Conservation (phyloP, 441 rosid species). For the Eutrema salsugineum region DNA sequence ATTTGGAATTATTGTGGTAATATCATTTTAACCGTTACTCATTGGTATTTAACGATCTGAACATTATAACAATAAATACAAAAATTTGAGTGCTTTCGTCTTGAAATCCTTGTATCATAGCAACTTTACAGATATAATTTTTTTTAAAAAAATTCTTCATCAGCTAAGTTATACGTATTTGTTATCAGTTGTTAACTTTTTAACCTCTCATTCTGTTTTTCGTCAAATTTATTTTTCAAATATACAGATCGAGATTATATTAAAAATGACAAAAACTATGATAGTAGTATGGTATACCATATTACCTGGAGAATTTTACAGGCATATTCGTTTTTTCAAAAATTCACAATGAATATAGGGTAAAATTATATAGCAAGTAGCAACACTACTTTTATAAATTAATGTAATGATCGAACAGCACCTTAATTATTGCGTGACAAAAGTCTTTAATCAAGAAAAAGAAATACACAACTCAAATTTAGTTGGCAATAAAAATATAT, state of each 20-base stretch:
- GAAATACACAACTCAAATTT: background rate
- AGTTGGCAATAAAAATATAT: background rate
- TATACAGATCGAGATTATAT: background rate
- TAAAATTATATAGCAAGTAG: background rate
- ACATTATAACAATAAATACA: background rate
- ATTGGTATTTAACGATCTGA: background rate
- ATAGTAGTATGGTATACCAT: background rate
- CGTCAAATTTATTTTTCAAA: background rate
- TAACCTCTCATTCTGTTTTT: background rate
- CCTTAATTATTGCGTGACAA: background rate
- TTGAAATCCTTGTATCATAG: background rate
- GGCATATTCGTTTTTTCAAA: background rate
- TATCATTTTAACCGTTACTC: background rate
- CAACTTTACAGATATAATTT: slow-evolving; percentile 4
- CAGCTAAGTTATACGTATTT: background rate
- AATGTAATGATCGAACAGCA: background rate
- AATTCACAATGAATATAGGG: background rate
- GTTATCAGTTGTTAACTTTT: background rate
- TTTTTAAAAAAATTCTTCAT: background rate
- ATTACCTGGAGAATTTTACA: background rate
- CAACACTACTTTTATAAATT: background rate
- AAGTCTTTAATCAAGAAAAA: background rate
- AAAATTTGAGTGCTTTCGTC: background rate
- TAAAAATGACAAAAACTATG: background rate
- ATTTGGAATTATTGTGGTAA: background rate